A percentile compares a stretch with the other conserved stretches of the same genome.
Conservation (phyloP, 2,329 filamentous ascomycete species). For the Leptographium wingfieldii region DNA sequence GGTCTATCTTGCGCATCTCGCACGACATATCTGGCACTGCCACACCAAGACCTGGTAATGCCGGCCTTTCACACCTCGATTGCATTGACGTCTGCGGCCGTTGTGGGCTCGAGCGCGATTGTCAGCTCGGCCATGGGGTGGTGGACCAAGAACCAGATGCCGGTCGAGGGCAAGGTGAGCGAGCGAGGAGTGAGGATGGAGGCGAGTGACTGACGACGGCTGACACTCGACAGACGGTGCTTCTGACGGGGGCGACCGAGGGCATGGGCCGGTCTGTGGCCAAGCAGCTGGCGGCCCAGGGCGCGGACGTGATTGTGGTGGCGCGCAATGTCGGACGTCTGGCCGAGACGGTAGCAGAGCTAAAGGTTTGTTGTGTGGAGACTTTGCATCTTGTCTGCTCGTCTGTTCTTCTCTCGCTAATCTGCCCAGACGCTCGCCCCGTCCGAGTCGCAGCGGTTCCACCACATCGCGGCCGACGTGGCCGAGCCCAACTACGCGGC, state of each 20-base stretch:
- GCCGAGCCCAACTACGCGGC: conserved; percentile 56
- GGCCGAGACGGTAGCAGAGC: conserved; percentile 50
- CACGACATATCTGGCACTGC: neutral
- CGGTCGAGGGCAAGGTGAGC: conserved; percentile 69
- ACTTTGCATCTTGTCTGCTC: neutral
- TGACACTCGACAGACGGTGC: conserved; percentile 51
- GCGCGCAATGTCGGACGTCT: conserved; percentile 69
- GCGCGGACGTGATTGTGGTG: conserved; percentile 77
- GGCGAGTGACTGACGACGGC: neutral
- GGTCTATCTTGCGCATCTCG: neutral
- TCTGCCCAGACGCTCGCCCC: conserved; percentile 46
- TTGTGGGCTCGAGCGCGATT: conserved; percentile 20
- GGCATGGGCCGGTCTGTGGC: conserved; percentile 77
- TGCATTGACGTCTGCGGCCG: conserved; percentile 16
- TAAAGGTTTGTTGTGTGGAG: conserved; percentile 35
- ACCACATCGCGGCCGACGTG: conserved; percentile 74
- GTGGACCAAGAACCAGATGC: conserved; percentile 64
- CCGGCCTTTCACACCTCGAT: conserved; percentile 12
- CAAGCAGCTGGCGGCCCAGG: conserved; percentile 63
- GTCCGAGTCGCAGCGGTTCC: conserved; percentile 63
- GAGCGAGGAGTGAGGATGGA: neutral
- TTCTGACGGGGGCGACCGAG: conserved; percentile 85
- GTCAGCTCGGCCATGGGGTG: conserved; percentile 47
- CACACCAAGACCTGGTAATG: conserved; percentile 1
- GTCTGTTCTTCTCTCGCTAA: neutral